phyloP scores from a whole-genome alignment of 1,284 basidiomycete species.

The Leucoagaricus sp. region DNA sequence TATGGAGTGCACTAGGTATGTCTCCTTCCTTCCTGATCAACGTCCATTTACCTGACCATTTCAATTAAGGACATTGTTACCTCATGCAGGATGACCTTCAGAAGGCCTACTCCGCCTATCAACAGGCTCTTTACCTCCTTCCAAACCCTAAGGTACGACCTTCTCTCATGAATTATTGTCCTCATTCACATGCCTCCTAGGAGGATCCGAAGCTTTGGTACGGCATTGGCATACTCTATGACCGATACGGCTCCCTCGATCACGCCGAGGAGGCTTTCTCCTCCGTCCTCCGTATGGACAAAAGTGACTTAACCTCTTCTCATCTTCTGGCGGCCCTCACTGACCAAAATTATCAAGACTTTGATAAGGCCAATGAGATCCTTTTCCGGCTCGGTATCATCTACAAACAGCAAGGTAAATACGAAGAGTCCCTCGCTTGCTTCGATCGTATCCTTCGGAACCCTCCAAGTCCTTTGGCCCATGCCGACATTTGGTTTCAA shows the following conservation, averaged over 20 bases:
- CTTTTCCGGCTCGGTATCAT: conserved; percentile 98
- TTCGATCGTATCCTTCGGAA: conserved; percentile 97
- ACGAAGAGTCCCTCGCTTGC: conserved; percentile 81
- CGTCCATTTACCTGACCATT: conserved; percentile 23
- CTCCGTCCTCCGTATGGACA: conserved; percentile 96
- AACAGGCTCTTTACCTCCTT: conserved; percentile 95
- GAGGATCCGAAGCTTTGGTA: conserved; percentile 99
- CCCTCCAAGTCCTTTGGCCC: conserved; percentile 93
- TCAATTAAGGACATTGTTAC: conserved; percentile 83
- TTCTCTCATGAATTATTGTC: conserved; percentile 15
- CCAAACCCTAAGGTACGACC: conserved; percentile 86
- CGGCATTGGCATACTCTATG: conserved; percentile 98
- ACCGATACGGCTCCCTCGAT: conserved; percentile 97
- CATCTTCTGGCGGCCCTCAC: conserved; percentile 20
- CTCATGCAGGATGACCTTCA: conserved; percentile 99
- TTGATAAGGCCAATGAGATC: conserved; percentile 99
- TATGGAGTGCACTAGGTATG: conserved; percentile 89
- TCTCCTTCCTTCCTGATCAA: conserved; percentile 22
- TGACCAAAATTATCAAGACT: conserved; percentile 58
- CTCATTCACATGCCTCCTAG: conserved; percentile 35
- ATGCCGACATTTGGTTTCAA: conserved; percentile 99
- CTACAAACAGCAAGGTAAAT: conserved; percentile 98
- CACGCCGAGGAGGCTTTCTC: conserved; percentile 99
- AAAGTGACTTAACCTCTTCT: conserved; percentile 51
- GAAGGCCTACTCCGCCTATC: conserved; percentile 98